These are phyloP conservation scores for Diaporthe sp. DNA, from an alignment of 2,329 filamentous ascomycete species.

Conservation along the genomic window DNA sequence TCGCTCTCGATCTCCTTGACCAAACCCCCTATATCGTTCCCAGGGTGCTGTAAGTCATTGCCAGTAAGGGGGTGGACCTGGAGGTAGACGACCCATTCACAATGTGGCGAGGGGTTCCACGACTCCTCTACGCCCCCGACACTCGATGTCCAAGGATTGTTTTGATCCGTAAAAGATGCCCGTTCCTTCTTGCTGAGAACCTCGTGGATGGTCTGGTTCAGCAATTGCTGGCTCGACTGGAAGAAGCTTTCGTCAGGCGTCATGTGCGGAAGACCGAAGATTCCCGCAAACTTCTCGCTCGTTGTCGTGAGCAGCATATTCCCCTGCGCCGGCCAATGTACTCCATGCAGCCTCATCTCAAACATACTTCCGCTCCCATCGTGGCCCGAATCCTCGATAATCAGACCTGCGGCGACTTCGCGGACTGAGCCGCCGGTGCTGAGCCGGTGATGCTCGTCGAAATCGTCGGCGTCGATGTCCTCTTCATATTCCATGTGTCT, in stretches of 20 bases:
- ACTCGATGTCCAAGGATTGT: constrained; percentile 83
- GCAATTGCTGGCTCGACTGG: constrained; percentile 69
- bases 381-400: constrained; percentile 74
- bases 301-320: constrained; percentile 86
- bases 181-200: constrained; percentile 75
- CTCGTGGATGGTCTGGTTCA: constrained; percentile 79
- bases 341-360: constrained; percentile 84
- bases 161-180: constrained; percentile 66
- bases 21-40: constrained; percentile 51
- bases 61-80: constrained; percentile 73
- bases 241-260: constrained; percentile 71
- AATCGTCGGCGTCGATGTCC: constrained; percentile 39
- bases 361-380: constrained; percentile 75
- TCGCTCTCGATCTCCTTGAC: constrained; percentile 72
- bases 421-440: constrained; percentile 69
- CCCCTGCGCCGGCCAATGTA: constrained; percentile 88
- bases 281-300: constrained; percentile 93
- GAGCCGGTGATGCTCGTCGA: constrained; percentile 48
- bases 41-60: constrained; percentile 50
- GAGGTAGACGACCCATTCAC: constrained; percentile 89
- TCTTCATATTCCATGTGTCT: constrained; percentile 59
- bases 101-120: constrained; percentile 76
- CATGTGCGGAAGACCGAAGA: constrained; percentile 90
- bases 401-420: constrained; percentile 77
- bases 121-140: constrained; percentile 71